Base-by-base conservation (phyloP, 1,139 yeast species). In the Lodderomyces oxycetoniae region DNA sequence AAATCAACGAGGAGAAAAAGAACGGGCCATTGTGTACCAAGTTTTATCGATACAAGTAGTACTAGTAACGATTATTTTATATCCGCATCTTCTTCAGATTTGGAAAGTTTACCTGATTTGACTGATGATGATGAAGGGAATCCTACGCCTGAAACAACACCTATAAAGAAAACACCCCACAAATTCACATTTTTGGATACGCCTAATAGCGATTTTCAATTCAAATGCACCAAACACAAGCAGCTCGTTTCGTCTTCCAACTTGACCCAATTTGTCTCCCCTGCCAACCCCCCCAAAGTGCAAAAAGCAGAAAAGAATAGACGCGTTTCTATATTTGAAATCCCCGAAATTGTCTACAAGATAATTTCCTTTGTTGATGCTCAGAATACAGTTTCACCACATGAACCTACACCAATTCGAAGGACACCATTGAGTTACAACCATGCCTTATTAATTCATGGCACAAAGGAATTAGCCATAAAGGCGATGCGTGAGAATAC, bases 331-430 rank as follows among this genome's bases (percentile, higher is more conserved):
- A 81, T 87, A 4, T 81, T 87, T 49, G 67, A 67, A 34, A 77
- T 82, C 13, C 95, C 96, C 0, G 96, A 88, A 54, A 79, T 88
- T 37, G 65, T 87, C 13, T 59, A 69, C 43, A 65, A 68, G 39
- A 83, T 88, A 11, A 49, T 87, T 17, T 61, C 65, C 16, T 75
- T 64, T 52, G 79, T 85, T 10, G 85, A 82, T 31, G 59, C 61
- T 23, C 66, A 60, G 40, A 53, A 49, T 35, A 61, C 74, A 5
- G 53, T 55, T 4, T 62, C 77, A 12, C 87, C 91, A 3, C 73
- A 67, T 37, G 89, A 82, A 49, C 55, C 56, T 9, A 57, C 75
- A 0, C 82, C 84, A 26, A 52, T 67, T 1, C 59, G 93, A 44
- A 69, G 93, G 45, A 72, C 71, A 40, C 94, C 94, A 10, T 58